Base-by-base conservation (phyloP, 768 basidiomycete genomes). In the Kwoniella sp. region DNA sequence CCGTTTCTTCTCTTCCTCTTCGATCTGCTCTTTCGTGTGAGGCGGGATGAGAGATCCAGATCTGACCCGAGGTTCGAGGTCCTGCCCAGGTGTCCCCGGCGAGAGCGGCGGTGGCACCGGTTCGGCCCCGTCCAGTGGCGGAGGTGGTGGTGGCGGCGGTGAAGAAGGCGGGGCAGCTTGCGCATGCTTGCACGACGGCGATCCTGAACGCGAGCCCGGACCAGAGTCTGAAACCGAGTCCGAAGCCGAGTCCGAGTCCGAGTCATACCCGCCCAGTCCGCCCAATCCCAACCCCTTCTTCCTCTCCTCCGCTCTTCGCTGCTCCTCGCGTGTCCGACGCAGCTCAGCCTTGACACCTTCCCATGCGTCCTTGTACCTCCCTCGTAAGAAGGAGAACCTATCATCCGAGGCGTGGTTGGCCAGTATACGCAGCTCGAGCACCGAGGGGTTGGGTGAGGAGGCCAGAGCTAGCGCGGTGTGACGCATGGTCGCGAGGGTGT, bases 341-440 rank as follows among this genome's bases (percentile, higher is more conserved):
- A 58, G 39, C 5, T 74, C 78, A 43, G 77, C 79, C 20, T 85
- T 84, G 22, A 79, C 73, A 1, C 73, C 63, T 26, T 74, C 74
- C 89, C 89, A 93, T 3, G 79, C 77, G 2, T 74, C 74, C 48
- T 78, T 78, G 84, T 86, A 90, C 20, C 87, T 76, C 2, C 89
- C 89, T 28, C 83, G 80, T 38, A 93, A 72, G 71, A 92, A 92
- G 1, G 84, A 82, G 65, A 95, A 92, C 5, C 87, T 80, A 38
- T 77, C 76, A 69, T 93, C 89, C 11, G 78, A 76, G 0, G 88
- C 85, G 64, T 92, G 81, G 61, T 93, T 89, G 9, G 90, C 84
- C 14, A 93, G 77, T 62, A 95, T 90, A 5, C 89, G 82, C 79
- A 90, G 83, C 71, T 91, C 89, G 20, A 93, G 79, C 57, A 89